Percentiles rank a stretch among this genome's conserved stretches.
These are phyloP conservation scores for Laburnicola sp. DNA, from an alignment of 2,329 filamentous ascomycete genomes.

Conservation along the genomic window DNA sequence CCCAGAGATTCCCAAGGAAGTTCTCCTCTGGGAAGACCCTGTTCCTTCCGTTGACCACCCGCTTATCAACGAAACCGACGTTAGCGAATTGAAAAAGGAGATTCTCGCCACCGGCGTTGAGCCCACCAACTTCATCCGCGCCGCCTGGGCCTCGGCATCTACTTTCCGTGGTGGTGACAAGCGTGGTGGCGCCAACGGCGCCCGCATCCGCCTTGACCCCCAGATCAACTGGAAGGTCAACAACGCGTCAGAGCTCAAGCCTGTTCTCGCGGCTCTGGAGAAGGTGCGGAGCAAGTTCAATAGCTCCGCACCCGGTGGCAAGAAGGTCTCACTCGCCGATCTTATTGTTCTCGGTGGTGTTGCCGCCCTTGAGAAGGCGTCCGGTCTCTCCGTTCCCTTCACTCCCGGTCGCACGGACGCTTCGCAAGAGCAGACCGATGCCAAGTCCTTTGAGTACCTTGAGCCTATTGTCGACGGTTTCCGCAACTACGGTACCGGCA, in stretches of 20 bases:
- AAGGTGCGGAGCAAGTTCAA: constrained; percentile 69
- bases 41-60: constrained; percentile 63
- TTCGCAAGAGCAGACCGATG: constrained; percentile 71
- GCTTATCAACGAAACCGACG: constrained; percentile 64
- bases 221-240: constrained; percentile 75
- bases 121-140: constrained; percentile 63
- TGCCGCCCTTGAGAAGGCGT: constrained; percentile 73
- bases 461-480: constrained; percentile 74
- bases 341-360: constrained; percentile 74
- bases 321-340: constrained; percentile 78
- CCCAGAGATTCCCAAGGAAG: constrained; percentile 71
- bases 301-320: constrained; percentile 54
- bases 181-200: constrained; percentile 80
- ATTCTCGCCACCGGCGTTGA: constrained; percentile 66
- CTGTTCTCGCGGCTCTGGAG: constrained; percentile 66
- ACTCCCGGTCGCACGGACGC: constrained; percentile 73
- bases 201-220: constrained; percentile 72
- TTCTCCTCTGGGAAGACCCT: constrained; percentile 74
- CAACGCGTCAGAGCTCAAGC: constrained; percentile 67
- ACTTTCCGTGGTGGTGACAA: constrained; percentile 66
- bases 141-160: constrained; percentile 43
- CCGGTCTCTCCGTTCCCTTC: constrained; percentile 68
- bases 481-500: constrained; percentile 74
- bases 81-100: constrained; percentile 67
- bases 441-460: constrained; percentile 64